Percentiles rank a stretch among this genome's conserved stretches.
Evolutionary conservation across 371 early-diverging fungal species (phyloP).

Genomic region (Mortierella sp.): DNA sequence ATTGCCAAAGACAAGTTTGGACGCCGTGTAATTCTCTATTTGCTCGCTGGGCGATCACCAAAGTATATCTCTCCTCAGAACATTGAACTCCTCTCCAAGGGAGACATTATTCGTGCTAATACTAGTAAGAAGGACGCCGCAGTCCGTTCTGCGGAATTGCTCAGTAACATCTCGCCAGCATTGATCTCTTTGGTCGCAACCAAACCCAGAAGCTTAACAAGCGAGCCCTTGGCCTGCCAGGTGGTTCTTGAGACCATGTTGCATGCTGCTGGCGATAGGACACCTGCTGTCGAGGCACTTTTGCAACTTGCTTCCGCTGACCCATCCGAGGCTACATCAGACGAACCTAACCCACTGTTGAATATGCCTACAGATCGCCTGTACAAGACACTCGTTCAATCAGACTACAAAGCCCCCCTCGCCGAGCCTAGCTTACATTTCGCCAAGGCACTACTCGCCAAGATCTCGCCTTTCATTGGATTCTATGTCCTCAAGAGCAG

Average conservation of each 20-base stretch:
- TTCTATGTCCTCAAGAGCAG: slow-evolving; percentile 35
- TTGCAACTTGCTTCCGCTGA: slow-evolving; percentile 61
- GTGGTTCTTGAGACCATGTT: slow-evolving; percentile 79
- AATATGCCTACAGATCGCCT: slow-evolving; percentile 70
- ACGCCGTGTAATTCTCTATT: slow-evolving; percentile 79
- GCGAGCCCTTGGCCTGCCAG: slow-evolving; percentile 76
- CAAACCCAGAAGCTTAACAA: slow-evolving; percentile 65
- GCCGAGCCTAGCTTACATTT: slow-evolving; percentile 65
- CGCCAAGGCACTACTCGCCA: slow-evolving; percentile 40
- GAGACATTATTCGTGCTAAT: slow-evolving; percentile 70
- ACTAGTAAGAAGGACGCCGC: slow-evolving; percentile 83
- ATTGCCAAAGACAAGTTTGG: slow-evolving; percentile 80
- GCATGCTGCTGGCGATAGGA: slow-evolving; percentile 70
- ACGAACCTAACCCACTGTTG: slow-evolving; percentile 67
- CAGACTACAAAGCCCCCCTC: slow-evolving; percentile 65
- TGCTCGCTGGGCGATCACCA: slow-evolving; percentile 79
- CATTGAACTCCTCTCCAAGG: slow-evolving; percentile 70
- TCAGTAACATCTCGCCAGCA: slow-evolving; percentile 66
- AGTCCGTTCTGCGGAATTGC: slow-evolving; percentile 73
- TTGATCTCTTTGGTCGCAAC: slow-evolving; percentile 71
- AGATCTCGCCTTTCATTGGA: slow-evolving; percentile 45
- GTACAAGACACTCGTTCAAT: slow-evolving; percentile 71
- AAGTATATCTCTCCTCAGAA: slow-evolving; percentile 77
- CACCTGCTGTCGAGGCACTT: slow-evolving; percentile 64
- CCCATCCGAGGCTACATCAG: slow-evolving; percentile 58